Evolutionary conservation across 306 rosid genomes (phyloP), one percentile per base, ranked within the genome.

Genomic region (Cicer arietinum): DNA sequence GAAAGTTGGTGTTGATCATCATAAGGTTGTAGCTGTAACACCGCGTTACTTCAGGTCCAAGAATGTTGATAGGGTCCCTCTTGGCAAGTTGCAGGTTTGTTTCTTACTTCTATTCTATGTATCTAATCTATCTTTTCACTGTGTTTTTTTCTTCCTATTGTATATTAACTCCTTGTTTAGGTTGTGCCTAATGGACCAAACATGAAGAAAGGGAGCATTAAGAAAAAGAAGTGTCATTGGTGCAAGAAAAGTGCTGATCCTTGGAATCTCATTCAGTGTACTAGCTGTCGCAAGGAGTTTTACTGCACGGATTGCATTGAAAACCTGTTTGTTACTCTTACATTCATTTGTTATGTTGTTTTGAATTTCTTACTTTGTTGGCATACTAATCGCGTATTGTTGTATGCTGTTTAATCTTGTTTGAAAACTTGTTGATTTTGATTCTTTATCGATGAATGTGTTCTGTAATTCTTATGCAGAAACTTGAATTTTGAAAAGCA

Each of bases 241-340:
- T 95, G 99, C 75, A 92, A 84, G 75, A 86, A 74, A 80, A 89
- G 91, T 72, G 35, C 35, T 25, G 84, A 82, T 42, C 82, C 90
- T 7, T 25, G 69, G 81, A 87, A 69, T 77, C 91, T 92, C 46
- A 84, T 80, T 0, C 84, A 85, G 92, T 95, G 99, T 84, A 88
- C 87, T 2, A 89, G 93, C 82, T 95, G 99, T 85, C 87, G 83
- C 75, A 90, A 87, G 68, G 87, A 87, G 50, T 88, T 88, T 71
- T 95, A 92, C 82, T 95, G 99, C 85, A 22, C 75, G 86, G 88
- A 84, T 75, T 95, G 99, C 89, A 77, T 92, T 69, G 89, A 84
- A 89, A 92, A 92, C 14, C 83, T 96, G 99, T 95, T 77, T 61
- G 88, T 90, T 62, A 39, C 77, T 52, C 81, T 86, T 71, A 37